A percentile compares a stretch with the other conserved stretches of the same genome.
phyloP scores from a whole-genome alignment of 495 filamentous ascomycete genomes.

The Penicillium tannophilum region DNA sequence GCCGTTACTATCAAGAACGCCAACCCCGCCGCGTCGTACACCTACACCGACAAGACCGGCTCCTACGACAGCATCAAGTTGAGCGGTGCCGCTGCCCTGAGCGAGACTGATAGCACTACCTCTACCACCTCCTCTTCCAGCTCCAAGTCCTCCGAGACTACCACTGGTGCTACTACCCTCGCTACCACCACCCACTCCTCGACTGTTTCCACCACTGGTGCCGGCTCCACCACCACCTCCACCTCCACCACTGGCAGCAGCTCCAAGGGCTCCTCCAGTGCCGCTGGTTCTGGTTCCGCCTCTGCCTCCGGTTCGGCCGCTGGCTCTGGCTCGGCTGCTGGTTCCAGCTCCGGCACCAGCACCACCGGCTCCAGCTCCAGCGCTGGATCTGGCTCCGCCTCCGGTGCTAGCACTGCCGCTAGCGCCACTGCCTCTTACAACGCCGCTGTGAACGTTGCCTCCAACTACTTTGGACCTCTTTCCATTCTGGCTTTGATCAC shows the following conservation, averaged over 20 bases:
- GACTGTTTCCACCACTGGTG: constrained; percentile 15
- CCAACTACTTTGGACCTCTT: constrained; percentile 29
- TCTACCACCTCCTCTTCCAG: constrained; percentile 14
- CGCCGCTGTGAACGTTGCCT: constrained; percentile 28
- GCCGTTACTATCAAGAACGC: constrained; percentile 44
- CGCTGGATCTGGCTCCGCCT: constrained; percentile 13
- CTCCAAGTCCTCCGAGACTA: constrained; percentile 1
- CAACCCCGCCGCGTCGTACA: constrained; percentile 61
- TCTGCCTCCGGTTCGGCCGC: constrained; percentile 19
- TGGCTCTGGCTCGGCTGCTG: constrained; percentile 21
- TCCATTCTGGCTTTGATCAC: constrained; percentile 37
- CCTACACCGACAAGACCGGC: constrained; percentile 65
- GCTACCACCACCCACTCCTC: constrained; percentile 20
- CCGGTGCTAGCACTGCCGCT: constrained; percentile 24
- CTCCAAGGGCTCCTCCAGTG: constrained; percentile 19
- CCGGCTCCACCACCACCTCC: constrained; percentile 18
- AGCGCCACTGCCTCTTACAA: constrained; percentile 26
- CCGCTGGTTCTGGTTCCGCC: constrained; percentile 13
- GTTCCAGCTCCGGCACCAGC: constrained; percentile 21
- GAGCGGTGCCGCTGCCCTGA: constrained; percentile 19
- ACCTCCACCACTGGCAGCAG: constrained; percentile 11
- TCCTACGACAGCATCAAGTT: constrained; percentile 63
- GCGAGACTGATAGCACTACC: constrained; percentile 9
- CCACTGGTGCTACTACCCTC: constrained; percentile 9
- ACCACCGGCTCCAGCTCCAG: constrained; percentile 15